Evolutionary conservation across 768 basidiomycete species (phyloP), one percentile per base, ranked within the genome.

Genomic region (Galerina marginata): DNA sequence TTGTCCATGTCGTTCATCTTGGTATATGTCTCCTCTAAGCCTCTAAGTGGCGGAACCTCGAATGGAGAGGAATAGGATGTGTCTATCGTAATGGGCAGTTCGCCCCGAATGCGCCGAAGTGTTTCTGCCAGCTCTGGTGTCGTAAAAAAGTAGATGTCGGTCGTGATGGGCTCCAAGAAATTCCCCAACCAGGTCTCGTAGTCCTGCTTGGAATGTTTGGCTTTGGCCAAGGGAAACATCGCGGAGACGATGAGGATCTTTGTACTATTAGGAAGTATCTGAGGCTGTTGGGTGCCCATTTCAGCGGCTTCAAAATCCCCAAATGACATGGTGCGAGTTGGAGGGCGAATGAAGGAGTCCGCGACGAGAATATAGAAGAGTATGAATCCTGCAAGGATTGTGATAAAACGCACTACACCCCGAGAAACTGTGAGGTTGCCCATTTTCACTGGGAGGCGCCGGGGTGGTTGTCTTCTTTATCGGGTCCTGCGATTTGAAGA

Each of bases 71-170:
- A n/a, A 65, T 75, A 86, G 2, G 75, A 73, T 5, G 83, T 82
- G 71, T 85, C 77, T 65, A 86, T 66, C n/a, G 67, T 75, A 44
- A 84, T 74, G 5, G 75, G 72, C 10, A 72, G 70, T 40, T 65
- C 59, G 4, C 72, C 74, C 1, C 79, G 72, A 12, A 73, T 63
- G 3, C 67, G 61, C 6, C 69, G 68, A 26, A 83, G 67, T 9
- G 74, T 55, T 0, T 68, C 43, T 25, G 70, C 79, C 57, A 81
- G 67, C 2, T 74, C 75, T 9, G 78, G 75, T 2, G 82, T 70
- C 7, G 83, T 78, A 69, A 77, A 87, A 65, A 87, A 82, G 69
- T 86, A 86, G 16, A 85, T 66, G 56, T 83, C 80, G 9, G 82
- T 83, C 12, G 73, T 75, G n/a, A 86, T 73, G n/a, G 68, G 68